phyloP scores from a whole-genome alignment of 164 flowering plant genomes.

The Akebia trifoliata region DNA sequence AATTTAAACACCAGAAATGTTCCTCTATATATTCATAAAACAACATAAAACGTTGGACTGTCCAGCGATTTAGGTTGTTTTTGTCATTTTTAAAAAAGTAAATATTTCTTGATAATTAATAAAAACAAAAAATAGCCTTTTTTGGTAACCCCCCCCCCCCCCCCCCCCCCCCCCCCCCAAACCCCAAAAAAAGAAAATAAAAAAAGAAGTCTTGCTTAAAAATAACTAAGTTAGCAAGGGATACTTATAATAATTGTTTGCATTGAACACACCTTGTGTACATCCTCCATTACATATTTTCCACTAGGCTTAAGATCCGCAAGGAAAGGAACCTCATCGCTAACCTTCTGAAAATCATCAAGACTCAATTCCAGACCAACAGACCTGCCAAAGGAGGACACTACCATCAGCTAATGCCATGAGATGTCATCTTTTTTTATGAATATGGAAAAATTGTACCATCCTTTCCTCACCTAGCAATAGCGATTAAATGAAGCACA shows the following conservation, averaged over 20 bases:
- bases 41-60: no score
- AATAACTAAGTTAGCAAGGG: not conserved
- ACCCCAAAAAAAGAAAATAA: not conserved
- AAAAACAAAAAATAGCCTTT: no score
- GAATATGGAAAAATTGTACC: not conserved
- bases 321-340: slow-evolving; percentile 86
- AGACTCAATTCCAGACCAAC: slow-evolving; percentile 80
- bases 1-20: no score
- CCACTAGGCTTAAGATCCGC: slow-evolving; percentile 99
- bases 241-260: not conserved
- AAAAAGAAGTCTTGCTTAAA: not conserved
- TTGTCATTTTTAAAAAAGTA: no score
- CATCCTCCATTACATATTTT: slow-evolving; percentile 95
- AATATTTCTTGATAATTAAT: no score
- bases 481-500: slow-evolving; percentile 92
- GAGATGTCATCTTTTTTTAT: not conserved
- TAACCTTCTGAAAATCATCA: slow-evolving; percentile 95
- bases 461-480: slow-evolving; percentile 63
- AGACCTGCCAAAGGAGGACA: slow-evolving; percentile 58
- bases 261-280: slow-evolving; percentile 64
- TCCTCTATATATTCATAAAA: no score
- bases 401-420: slow-evolving; percentile 13
- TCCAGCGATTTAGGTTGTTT: no score
- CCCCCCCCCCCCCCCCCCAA: not conserved
- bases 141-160: no score